A percentile compares a stretch with the other conserved stretches of the same genome.
Conservation (phyloP, 441 rosid species). For the Mallotus japonicus region DNA sequence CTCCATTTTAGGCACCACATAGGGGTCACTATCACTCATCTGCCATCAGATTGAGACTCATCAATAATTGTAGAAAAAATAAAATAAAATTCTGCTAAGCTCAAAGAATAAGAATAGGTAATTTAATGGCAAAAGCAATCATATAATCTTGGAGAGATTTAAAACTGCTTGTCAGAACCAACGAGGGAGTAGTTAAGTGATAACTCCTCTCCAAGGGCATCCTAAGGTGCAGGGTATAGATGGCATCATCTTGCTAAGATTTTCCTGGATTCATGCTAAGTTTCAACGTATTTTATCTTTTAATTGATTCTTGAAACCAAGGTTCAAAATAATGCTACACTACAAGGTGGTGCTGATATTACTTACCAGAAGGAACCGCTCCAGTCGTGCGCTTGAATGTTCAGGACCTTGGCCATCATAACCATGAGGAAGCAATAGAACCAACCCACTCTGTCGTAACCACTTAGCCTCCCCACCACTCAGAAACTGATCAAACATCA, state of each 20-base stretch:
- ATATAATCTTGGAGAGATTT: too few relatives aligned
- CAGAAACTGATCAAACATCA: constrained; percentile 89
- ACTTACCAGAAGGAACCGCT: constrained; percentile 97
- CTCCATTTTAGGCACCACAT: constrained; percentile 91
- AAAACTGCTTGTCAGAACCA: too few relatives aligned
- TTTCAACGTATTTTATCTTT: too few relatives aligned
- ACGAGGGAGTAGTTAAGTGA: too few relatives aligned
- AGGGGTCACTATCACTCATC: constrained; percentile 98
- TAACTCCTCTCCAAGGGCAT: too few relatives aligned
- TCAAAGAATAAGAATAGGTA: constrained; percentile 15
- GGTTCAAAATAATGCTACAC: too few relatives aligned
- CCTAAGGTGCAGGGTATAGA: too few relatives aligned
- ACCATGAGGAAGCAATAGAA: constrained; percentile 90
- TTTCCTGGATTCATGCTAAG: too few relatives aligned
- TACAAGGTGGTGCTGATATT: background rate
- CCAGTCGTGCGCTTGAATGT: constrained; percentile 94
- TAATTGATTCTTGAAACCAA: too few relatives aligned
- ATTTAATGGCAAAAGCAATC: background rate
- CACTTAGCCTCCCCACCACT: constrained; percentile 98
- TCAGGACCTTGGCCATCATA: constrained; percentile 99
- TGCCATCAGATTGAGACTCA: constrained; percentile 22
- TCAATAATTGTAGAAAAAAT: too few relatives aligned
- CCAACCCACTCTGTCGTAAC: constrained; percentile 96
- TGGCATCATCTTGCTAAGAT: too few relatives aligned
- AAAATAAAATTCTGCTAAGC: too few relatives aligned